Evolutionary conservation across 768 basidiomycete genomes (phyloP).

Genomic region (Pleurotus tuber-regium): DNA sequence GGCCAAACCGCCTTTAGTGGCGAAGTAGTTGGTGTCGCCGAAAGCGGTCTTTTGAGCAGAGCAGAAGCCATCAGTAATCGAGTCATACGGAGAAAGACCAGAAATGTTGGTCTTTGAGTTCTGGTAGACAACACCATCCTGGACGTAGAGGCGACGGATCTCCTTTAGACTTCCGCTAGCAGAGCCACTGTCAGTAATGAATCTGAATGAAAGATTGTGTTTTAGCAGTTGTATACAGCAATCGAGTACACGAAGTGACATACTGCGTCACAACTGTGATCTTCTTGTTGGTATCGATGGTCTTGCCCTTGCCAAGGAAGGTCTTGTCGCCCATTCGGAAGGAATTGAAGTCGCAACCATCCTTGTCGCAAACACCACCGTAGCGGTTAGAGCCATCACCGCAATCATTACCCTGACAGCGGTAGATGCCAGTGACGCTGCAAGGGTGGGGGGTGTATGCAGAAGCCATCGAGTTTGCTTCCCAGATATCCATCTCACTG

Average conservation of each 20-base stretch:
- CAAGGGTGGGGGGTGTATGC: constrained; percentile 42
- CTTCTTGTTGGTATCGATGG: constrained; percentile 34
- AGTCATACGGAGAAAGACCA: constrained; percentile 29
- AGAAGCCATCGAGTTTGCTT: constrained; percentile 36
- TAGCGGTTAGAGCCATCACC: constrained; percentile 23
- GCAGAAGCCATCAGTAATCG: constrained; percentile 37
- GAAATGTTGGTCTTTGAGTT: constrained; percentile 32
- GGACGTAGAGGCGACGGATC: constrained; percentile 22
- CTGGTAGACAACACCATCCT: constrained; percentile 31
- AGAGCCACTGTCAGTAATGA: constrained; percentile 31
- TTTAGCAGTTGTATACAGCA: not conserved
- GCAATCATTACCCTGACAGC: constrained; percentile 33
- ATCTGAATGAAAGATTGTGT: constrained; percentile 28
- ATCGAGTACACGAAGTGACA: not conserved
- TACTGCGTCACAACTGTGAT: constrained; percentile 34
- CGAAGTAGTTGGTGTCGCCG: constrained; percentile 25
- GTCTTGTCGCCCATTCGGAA: constrained; percentile 38
- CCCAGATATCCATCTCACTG: constrained; percentile 46
- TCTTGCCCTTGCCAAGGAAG: constrained; percentile 39
- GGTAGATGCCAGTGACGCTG: constrained; percentile 27
- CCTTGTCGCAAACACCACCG: constrained; percentile 38
- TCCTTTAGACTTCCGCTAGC: constrained; percentile 12
- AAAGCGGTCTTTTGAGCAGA: constrained; percentile 31
- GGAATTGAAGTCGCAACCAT: constrained; percentile 50
- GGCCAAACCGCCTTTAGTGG: constrained; percentile 26